Conservation (phyloP, 2,329 filamentous ascomycete genomes). For the Albophoma yamanashiensis region DNA sequence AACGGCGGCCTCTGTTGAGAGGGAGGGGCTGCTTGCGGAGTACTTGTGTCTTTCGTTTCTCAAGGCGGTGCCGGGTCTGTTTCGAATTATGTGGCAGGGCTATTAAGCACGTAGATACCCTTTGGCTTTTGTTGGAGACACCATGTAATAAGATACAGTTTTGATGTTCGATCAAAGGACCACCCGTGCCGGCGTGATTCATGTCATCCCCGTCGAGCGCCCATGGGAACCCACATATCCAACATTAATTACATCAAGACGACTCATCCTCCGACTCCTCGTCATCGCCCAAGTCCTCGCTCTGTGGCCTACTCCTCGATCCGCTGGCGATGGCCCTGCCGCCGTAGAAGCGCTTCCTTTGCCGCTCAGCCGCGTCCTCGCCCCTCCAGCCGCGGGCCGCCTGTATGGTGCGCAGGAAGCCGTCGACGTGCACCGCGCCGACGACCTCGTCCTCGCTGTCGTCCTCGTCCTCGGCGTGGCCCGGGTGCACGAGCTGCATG, state of each 20-base stretch:
- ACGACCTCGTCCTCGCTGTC: conserved; percentile 42
- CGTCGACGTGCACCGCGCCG: conserved; percentile 58
- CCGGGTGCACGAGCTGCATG: conserved; percentile 26
- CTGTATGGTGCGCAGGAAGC: conserved; percentile 50
- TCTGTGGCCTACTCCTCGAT: conserved; percentile 6
- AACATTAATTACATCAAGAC: conserved; percentile 1
- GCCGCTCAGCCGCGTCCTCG: conserved; percentile 18
- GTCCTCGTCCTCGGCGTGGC: conserved; percentile 20
- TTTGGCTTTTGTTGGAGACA: conserved; percentile 1
- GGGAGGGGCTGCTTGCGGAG: not conserved
- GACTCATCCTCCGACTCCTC: not conserved
- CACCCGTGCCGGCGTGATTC: not conserved
- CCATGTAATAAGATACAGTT: not conserved
- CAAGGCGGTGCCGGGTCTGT: not conserved
- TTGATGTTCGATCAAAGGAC: not conserved
- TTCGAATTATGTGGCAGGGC: conserved; percentile 1
- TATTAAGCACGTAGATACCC: conserved; percentile 6
- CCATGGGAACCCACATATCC: not conserved
- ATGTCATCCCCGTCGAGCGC: not conserved
- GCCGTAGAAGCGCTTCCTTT: conserved; percentile 16
- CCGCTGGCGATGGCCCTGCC: not conserved
- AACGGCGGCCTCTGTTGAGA: not conserved
- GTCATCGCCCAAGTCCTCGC: conserved; percentile 1
- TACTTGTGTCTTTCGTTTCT: conserved; percentile 3
- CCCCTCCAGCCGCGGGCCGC: conserved; percentile 36